These are phyloP conservation scores for Solanum rostratum DNA, from an alignment of 257 asterid species.

Conservation along the genomic window DNA sequence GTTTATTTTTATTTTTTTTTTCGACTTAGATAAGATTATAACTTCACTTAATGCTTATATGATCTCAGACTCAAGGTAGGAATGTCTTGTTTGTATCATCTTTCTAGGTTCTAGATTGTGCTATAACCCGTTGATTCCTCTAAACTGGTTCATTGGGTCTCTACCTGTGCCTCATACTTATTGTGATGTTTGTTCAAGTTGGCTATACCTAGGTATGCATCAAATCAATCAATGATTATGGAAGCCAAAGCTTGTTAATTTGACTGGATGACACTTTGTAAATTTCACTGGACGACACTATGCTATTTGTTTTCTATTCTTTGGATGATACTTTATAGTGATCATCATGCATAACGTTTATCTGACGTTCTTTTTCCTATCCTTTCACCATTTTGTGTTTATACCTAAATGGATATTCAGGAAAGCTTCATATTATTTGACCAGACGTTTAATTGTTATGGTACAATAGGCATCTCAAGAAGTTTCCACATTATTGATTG, in stretches of 20 bases:
- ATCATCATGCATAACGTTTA: not conserved
- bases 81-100: not conserved
- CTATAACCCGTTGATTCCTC: not conserved
- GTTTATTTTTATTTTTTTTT: not conserved
- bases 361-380: not conserved
- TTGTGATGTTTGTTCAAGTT: not conserved
- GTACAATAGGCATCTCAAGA: not conserved
- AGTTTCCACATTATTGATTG: not conserved
- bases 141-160: not conserved
- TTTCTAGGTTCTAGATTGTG: not conserved
- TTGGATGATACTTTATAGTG: not conserved
- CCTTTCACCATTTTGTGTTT: not conserved
- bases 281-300: not conserved
- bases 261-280: not conserved
- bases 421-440: not conserved
- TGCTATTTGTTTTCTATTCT: not conserved
- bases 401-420: not conserved
- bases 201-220: not conserved
- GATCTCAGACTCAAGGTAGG: not conserved
- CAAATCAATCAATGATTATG: not conserved
- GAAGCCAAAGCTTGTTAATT: not conserved
- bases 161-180: not conserved
- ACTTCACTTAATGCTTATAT: not conserved
- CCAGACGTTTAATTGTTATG: not conserved
- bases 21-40: not conserved